These are phyloP conservation scores for Eutreptiella sp. DNA, from an alignment of 208 protist species.

Conservation along the genomic window DNA sequence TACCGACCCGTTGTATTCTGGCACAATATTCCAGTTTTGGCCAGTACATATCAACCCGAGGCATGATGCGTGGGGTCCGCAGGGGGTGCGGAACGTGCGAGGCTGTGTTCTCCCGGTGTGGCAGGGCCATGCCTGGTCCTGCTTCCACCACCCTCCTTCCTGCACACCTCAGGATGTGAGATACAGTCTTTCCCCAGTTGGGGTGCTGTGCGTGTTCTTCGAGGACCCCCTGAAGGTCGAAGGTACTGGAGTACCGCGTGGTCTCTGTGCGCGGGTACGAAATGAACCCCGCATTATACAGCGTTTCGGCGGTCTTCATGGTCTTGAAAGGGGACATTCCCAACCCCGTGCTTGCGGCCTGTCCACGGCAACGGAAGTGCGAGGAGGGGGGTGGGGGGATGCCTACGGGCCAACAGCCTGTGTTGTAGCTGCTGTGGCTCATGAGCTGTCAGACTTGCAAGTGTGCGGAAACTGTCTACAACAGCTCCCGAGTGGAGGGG, in stretches of 20 bases:
- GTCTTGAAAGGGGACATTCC: constrained; percentile 43
- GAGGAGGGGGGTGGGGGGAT: constrained; percentile 62
- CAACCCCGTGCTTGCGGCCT: constrained; percentile 31
- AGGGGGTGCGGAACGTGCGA: too few relatives aligned
- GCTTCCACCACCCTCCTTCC: too few relatives aligned
- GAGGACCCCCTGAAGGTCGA: constrained; percentile 33
- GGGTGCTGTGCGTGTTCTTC: constrained; percentile 16
- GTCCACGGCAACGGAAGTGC: too few relatives aligned
- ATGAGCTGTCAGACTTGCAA: too few relatives aligned
- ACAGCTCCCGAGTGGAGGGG: too few relatives aligned
- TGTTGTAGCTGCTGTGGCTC: too few relatives aligned
- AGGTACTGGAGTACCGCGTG: constrained; percentile 44
- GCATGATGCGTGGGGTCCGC: too few relatives aligned
- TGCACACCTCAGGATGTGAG: neutral
- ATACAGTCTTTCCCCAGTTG: constrained; percentile 23
- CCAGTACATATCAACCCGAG: too few relatives aligned
- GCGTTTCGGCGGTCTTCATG: constrained; percentile 56
- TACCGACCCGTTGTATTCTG: too few relatives aligned
- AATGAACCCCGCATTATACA: constrained; percentile 71
- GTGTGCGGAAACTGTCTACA: constrained; percentile 37
- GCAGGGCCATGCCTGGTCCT: too few relatives aligned
- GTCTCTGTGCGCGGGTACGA: constrained; percentile 67
- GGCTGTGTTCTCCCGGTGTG: too few relatives aligned
- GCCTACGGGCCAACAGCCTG: constrained; percentile 25
- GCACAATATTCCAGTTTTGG: too few relatives aligned